Evolutionary conservation across 306 rosid genomes (phyloP), one percentile per base, ranked within the genome.

Genomic region (Fragaria iinumae): DNA sequence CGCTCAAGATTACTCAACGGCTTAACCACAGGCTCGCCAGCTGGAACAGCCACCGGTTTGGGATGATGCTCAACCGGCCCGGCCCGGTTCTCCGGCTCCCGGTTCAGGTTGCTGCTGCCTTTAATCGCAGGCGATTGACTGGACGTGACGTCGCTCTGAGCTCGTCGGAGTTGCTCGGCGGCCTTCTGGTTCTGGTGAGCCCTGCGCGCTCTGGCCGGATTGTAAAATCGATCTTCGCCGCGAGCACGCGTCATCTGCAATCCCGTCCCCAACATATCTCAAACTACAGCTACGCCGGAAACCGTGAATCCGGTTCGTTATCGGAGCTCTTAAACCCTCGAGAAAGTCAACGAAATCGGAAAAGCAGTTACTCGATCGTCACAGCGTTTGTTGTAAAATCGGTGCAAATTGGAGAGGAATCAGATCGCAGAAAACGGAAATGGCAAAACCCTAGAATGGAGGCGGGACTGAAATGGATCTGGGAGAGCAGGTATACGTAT

Each of bases 141-240:
- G 3, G 86, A 38, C 47, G 89, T 72, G 17, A 86, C 87, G 45
- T 86, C 91, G 78, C 88, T 89, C 49, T 87, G 81, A 73, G 86
- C 90, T 79, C 91, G 77, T 4, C 88, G 84, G 7, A 89, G 76
- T 66, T 55, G 83, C 29, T 88, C 93, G 45, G 68, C 84, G 34
- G 65, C 83, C 38, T 77, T 87, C 72, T 77, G 65, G 71, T 70
- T 69, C 44, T 85, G 87, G 32, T 84, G 80, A 8, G 83, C 76
- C 66, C 84, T 79, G 18, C 96, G 89, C 59, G 86, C 92, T 67
- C 85, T 88, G 1, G 79, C 80, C 34, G 93, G 80, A 63, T 82
- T 74, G 75, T 86, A 84, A 43, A 88, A 91, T 23, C 98, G 88
- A 80, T 90, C 93, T 73, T 89, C 93, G 13, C 95, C 97, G 20